Base-by-base conservation (phyloP, 495 filamentous ascomycete genomes). In the Hypoxylon fragiforme region DNA sequence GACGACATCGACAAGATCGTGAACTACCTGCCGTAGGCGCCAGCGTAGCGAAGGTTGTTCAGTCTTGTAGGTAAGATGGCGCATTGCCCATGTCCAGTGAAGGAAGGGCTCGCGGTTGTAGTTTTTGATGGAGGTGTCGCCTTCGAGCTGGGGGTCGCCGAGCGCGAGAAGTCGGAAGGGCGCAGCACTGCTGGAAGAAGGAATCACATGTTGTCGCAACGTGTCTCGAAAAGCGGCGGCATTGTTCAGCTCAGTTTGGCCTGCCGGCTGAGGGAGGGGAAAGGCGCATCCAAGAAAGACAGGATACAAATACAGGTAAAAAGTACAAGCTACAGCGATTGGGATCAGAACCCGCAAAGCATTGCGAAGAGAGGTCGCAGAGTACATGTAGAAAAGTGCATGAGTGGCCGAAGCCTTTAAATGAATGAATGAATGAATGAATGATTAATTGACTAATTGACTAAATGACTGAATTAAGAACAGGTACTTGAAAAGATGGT, bases 111-210 rank as follows among this genome's bases (percentile, higher is more conserved):
- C 77, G 53, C 83, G 76, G 32, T 83, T 75, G 4, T 81, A 73
- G 43, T 80, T 77, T 11, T 81, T 81, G 22, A 96, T 84, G 2
- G 88, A 89, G 11, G 88, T 89, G 67, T 96, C 91, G 60, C 94
- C 94, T 70, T 98, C 94, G 19, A 98, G 81, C 66, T 98, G 94
- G 0, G 94, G 94, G 73, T 98, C 94, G 49, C 87, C 94, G 36
- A 98, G 84, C 9, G 90, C 84, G 18, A 98, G 86, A 3, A 98
- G 84, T 21, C 94, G 80, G 70, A 98, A 96, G 2, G 87, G 88
- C 11, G 84, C 90, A 56, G 69, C 50, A 60, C 70, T 60, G 63
- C 62, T 72, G 64, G 64, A 65, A 15, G 50, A 50, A 32, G 42
- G 14, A 1, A 53, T 28, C 20, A 62, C 26, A 58, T 61, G 50